Evolutionary conservation across 805 yeast genomes (phyloP), one percentile per base, ranked within the genome.

Genomic region (Suhomyces prunicola): DNA sequence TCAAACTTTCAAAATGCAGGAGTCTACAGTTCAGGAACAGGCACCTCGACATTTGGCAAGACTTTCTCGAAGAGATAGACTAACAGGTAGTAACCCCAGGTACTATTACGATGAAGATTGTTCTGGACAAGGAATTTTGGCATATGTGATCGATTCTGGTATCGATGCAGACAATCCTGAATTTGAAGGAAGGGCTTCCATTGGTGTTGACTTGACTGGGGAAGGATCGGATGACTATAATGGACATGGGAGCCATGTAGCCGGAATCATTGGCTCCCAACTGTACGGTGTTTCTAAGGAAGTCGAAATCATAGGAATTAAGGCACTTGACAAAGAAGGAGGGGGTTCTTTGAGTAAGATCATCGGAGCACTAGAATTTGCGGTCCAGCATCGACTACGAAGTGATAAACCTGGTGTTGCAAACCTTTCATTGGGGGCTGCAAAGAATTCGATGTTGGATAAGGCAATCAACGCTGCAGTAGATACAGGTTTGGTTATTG

Each of bases 201-300:
- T 69, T 53, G 92, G 92, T 0, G 77, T 73, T 6, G 88, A 86
- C 61, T 81, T 85, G 53, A 85, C 90, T 0, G 73, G 72, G 1
- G 86, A 82, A 57, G 82, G 83, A 0, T 63, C 74, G 1, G 90
- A 88, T 6, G 97, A 92, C 65, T 71, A 71, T 8, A 85, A 86
- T 60, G 97, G 97, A 0, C 97, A 91, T 67, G 97, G 97, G 0
- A 90, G 97, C 1, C 97, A 91, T 68, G 96, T 92, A 47, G 96
- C 97, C 0, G 97, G 97, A 3, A 73, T 90, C 10, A 80, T 90
- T 51, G 97, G 93, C 0, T 88, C 97, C 1, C 76, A 71, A 50
- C 82, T 85, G 2, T 91, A 75, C 71, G 97, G 97, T 6, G 94
- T 90, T 2, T 90, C 96, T 15, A 91, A 92, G 66, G 61, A 68